phyloP scores from a whole-genome alignment of 768 basidiomycete species.

The Exidia glandulosa region DNA sequence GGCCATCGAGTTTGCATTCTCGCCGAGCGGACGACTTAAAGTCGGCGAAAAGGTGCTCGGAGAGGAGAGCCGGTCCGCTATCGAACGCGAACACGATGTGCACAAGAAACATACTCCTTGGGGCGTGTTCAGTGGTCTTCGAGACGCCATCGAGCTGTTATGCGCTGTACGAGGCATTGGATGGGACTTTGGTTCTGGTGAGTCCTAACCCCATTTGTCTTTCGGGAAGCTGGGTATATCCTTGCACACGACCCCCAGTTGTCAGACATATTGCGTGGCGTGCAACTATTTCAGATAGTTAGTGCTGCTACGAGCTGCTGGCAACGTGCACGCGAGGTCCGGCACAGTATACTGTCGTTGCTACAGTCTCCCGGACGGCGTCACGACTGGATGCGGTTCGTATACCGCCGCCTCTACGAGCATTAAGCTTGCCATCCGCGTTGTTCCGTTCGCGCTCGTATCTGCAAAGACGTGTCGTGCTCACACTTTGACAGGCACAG shows the following conservation, averaged over 20 bases:
- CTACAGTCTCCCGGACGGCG: too few relatives aligned
- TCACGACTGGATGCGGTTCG: too few relatives aligned
- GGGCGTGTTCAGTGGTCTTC: constrained; percentile 30
- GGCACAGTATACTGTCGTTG: too few relatives aligned
- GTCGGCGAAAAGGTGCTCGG: constrained; percentile 48
- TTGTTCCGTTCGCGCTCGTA: too few relatives aligned
- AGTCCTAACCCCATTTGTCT: too few relatives aligned
- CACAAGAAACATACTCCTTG: neutral
- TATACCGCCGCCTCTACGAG: too few relatives aligned
- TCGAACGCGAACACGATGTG: neutral
- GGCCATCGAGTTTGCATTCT: constrained; percentile 51
- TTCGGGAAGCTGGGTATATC: too few relatives aligned
- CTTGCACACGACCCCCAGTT: too few relatives aligned
- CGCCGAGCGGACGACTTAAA: constrained; percentile 57
- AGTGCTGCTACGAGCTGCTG: too few relatives aligned
- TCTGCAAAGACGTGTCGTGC: too few relatives aligned
- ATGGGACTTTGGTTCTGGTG: constrained; percentile 52
- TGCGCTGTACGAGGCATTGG: constrained; percentile 52
- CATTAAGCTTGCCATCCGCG: too few relatives aligned
- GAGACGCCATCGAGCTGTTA: constrained; percentile 52
- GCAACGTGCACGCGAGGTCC: too few relatives aligned
- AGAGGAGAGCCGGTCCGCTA: constrained; percentile 15
- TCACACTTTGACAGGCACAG: neutral
- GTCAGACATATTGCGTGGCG: neutral
- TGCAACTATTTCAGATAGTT: neutral